phyloP scores from a whole-genome alignment of 495 filamentous ascomycete species.

The Amorphotheca resinae region DNA sequence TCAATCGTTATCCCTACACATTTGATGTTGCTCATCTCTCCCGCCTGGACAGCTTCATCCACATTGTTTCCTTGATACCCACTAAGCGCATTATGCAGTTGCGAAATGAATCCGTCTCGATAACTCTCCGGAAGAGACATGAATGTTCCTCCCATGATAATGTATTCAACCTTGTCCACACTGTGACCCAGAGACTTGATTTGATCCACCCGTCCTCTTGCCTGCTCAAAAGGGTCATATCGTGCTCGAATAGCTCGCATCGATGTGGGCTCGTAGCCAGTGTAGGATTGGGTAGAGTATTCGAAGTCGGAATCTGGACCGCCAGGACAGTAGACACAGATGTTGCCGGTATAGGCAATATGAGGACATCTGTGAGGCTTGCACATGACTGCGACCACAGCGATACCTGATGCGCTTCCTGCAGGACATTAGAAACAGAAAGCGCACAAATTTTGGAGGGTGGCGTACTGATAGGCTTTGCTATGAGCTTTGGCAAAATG shows the following conservation, averaged over 20 bases:
- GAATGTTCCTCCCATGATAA: slow-evolving; percentile 99
- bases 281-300: slow-evolving; percentile 97
- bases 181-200: slow-evolving; percentile 89
- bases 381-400: slow-evolving; percentile 99
- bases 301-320: slow-evolving; percentile 97
- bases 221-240: slow-evolving; percentile 97
- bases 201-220: slow-evolving; percentile 88
- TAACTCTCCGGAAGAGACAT: slow-evolving; percentile 90
- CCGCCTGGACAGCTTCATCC: slow-evolving; percentile 85
- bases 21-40: slow-evolving; percentile 88
- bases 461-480: slow-evolving; percentile 79
- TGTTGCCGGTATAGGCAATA: slow-evolving; percentile 95
- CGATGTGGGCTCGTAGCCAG: slow-evolving; percentile 93
- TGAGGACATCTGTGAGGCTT: slow-evolving; percentile 97
- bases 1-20: slow-evolving; percentile 99
- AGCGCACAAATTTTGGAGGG: background rate
- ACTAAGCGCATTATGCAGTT: slow-evolving; percentile 89
- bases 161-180: slow-evolving; percentile 98
- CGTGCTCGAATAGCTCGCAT: slow-evolving; percentile 97
- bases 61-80: slow-evolving; percentile 86
- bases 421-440: slow-evolving; percentile 20
- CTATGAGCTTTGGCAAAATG: slow-evolving; percentile 86
- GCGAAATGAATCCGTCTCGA: slow-evolving; percentile 82
- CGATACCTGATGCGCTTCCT: slow-evolving; percentile 85
- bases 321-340: slow-evolving; percentile 97